Base-by-base conservation (phyloP, 2,329 filamentous ascomycete genomes). In the Pseudogymnoascus verrucosus region DNA sequence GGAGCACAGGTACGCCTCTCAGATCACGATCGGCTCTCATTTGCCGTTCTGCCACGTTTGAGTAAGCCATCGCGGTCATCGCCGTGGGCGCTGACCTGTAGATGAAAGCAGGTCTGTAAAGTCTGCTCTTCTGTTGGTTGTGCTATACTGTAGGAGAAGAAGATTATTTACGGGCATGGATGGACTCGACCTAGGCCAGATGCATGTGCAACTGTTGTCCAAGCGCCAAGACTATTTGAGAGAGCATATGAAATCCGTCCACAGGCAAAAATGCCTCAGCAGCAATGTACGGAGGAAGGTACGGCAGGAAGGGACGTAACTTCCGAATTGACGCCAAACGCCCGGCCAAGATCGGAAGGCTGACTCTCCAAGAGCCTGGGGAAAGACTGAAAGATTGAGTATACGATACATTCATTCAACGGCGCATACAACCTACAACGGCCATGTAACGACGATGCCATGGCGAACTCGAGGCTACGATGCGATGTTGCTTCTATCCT, bases 181-280 rank as follows among this genome's bases (percentile, higher is more conserved):
- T 28, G 21, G 44, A 51, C 44, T 51, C 14, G 23, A 28, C 44
- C 44, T 28, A 51, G 44, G 21, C 23, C 12, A 51, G 44, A 51
- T 51, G 6, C 44, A 51, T 51, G 44, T 28, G 44, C 44, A 51
- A 51, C 44, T 16, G 44, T 51, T 51, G 44, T 51, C 44, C 44
- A 28, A 28, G 44, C 44, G 44, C 44, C 44, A 51, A 51, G 44
- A 51, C 44, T 51, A 51, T 51, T 51, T 51, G 23, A 28, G 23
- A 54, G 31, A 11, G 47, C 14, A 54, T 54, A 54, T 51, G 14
- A 54, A 54, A 54, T 54, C 26, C 23, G 14, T 54, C 47, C 47
- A 54, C 47, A 54, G 47, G 47, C 47, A 54, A 54, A 54, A 54
- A 54, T 54, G 47, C 47, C 47, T 54, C 47, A 54, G 47, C 23